A percentile compares a stretch with the other conserved stretches of the same genome.
Conservation (phyloP, 2,329 filamentous ascomycete species). For the Sporothrix variecibatus region DNA sequence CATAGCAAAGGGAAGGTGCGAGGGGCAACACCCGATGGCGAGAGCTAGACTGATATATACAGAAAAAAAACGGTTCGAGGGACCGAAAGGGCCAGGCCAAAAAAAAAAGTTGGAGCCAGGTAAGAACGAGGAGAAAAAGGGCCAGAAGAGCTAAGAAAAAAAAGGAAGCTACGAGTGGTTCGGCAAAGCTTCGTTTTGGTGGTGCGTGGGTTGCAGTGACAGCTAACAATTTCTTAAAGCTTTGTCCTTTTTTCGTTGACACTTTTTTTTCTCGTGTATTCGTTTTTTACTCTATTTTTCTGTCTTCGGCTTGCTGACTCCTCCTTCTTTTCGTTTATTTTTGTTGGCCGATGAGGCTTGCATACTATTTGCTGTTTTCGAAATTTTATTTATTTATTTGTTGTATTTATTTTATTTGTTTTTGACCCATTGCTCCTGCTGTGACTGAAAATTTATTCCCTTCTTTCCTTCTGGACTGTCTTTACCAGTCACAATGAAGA, state of each 20-base stretch:
- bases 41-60: constrained; percentile 32
- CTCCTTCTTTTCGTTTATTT: neutral
- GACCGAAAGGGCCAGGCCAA: constrained; percentile 18
- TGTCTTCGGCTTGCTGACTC: neutral
- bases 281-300: neutral
- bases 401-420: neutral
- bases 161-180: constrained; percentile 30
- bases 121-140: constrained; percentile 19
- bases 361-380: neutral
- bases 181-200: constrained; percentile 27
- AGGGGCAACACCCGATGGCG: constrained; percentile 37
- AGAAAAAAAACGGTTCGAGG: constrained; percentile 20
- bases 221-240: constrained; percentile 16
- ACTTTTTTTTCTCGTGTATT: constrained; percentile 5
- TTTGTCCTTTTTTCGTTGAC: constrained; percentile 10
- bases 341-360: neutral
- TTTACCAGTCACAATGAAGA: neutral
- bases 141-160: constrained; percentile 9
- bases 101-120: constrained; percentile 20
- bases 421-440: neutral
- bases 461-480: constrained; percentile 14
- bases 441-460: neutral
- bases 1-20: constrained; percentile 41
- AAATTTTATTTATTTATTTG: neutral
- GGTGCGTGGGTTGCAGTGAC: constrained; percentile 21